Evolutionary conservation across 176 grass and related monocot genomes (phyloP).

Genomic region (Carex myosuroides): DNA sequence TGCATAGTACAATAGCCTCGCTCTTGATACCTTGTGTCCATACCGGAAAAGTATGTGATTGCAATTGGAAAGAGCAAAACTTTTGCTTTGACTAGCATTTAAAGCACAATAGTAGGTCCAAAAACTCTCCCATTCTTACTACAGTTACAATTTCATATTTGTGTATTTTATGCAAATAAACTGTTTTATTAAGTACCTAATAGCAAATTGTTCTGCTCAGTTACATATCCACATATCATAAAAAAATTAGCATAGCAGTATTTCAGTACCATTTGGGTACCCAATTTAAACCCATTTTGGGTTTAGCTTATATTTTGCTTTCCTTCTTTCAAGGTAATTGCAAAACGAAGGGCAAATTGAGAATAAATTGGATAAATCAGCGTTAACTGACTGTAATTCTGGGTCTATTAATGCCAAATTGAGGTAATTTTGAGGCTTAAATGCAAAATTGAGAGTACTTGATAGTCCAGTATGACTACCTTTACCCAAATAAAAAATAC

Average conservation of each 20-base stretch:
- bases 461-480: neutral
- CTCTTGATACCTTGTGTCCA: too few species aligned
- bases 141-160: neutral
- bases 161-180: neutral
- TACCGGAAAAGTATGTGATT: neutral
- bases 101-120: neutral
- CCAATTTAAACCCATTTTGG: neutral
- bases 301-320: neutral
- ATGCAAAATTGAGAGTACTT: neutral
- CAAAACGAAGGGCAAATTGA: neutral
- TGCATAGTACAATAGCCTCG: too few species aligned
- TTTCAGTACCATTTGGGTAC: neutral
- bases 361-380: neutral
- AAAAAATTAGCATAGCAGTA: neutral
- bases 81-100: neutral
- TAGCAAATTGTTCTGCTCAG: neutral
- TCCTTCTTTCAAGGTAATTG: neutral
- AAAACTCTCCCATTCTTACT: neutral
- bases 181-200: neutral
- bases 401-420: neutral
- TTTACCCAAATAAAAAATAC: conserved; percentile 1
- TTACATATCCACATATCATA: neutral
- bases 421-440: neutral
- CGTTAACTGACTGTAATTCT: neutral
- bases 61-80: neutral